phyloP scores from a whole-genome alignment of 371 early-diverging fungal species.

The Zychaea mexicana region DNA sequence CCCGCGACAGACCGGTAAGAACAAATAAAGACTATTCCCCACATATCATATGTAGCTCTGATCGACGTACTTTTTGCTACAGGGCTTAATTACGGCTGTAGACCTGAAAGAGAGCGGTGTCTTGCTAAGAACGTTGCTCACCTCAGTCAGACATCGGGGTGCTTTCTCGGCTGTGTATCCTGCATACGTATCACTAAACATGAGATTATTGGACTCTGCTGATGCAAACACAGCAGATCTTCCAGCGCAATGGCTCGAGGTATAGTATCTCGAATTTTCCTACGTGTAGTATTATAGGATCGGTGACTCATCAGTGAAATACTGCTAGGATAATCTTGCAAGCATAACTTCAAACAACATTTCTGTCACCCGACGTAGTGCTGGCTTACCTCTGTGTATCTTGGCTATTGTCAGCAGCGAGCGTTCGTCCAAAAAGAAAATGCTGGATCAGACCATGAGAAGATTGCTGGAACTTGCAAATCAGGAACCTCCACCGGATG shows the following conservation, averaged over 20 bases:
- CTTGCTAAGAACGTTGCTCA: constrained; percentile 62
- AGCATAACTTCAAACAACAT: constrained; percentile 61
- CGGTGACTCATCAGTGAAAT: no score
- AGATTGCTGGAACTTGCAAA: constrained; percentile 68
- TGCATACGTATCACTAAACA: constrained; percentile 74
- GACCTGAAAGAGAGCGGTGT: constrained; percentile 59
- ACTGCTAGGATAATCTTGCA: constrained; percentile 50
- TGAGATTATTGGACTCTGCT: constrained; percentile 60
- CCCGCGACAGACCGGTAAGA: constrained; percentile 11
- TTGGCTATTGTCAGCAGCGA: constrained; percentile 81
- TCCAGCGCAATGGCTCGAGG: constrained; percentile 70
- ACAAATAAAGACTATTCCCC: no score
- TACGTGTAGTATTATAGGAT: no score
- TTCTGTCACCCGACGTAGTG: constrained; percentile 94
- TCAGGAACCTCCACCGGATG: constrained; percentile 46
- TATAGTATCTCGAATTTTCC: no score
- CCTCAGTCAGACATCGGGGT: constrained; percentile 88
- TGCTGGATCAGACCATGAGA: constrained; percentile 70
- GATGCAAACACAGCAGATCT: constrained; percentile 48
- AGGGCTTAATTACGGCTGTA: neutral
- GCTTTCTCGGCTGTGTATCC: constrained; percentile 90
- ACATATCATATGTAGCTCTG: neutral
- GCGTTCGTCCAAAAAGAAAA: constrained; percentile 59
- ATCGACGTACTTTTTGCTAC: neutral
- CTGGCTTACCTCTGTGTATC: constrained; percentile 90